phyloP scores from a whole-genome alignment of 805 yeast genomes.

The Pichia insulana region DNA sequence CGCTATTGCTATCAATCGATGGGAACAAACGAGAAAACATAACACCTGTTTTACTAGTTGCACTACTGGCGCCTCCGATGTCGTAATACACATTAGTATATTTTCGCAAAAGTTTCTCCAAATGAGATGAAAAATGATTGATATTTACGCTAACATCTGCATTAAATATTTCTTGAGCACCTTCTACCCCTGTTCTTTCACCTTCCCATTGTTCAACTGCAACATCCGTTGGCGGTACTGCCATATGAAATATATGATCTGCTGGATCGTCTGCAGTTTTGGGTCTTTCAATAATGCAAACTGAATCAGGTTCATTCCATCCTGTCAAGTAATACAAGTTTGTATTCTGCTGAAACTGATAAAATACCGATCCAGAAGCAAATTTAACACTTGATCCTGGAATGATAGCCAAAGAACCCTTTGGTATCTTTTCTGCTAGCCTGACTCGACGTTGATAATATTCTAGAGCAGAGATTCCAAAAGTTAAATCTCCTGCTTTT shows the following conservation, averaged over 20 bases:
- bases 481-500: slow-evolving; percentile 71
- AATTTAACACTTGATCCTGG: slow-evolving; percentile 66
- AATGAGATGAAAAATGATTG: slow-evolving; percentile 33
- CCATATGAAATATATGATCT: slow-evolving; percentile 49
- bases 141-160: slow-evolving; percentile 66
- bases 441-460: slow-evolving; percentile 62
- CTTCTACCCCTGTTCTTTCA: slow-evolving; percentile 75
- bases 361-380: slow-evolving; percentile 86
- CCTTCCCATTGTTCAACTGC: slow-evolving; percentile 93
- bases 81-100: slow-evolving; percentile 52
- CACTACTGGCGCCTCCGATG: slow-evolving; percentile 12
- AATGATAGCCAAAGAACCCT: slow-evolving; percentile 60
- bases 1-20: slow-evolving; percentile 10
- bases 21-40: slow-evolving; percentile 15
- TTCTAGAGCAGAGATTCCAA: slow-evolving; percentile 79
- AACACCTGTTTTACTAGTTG: slow-evolving; percentile 5
- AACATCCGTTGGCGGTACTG: slow-evolving; percentile 78
- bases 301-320: slow-evolving; percentile 83
- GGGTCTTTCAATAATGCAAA: slow-evolving; percentile 57
- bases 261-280: slow-evolving; percentile 43
- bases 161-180: slow-evolving; percentile 75
- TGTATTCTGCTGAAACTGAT: slow-evolving; percentile 87
- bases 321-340: slow-evolving; percentile 84
- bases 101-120: slow-evolving; percentile 39
- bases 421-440: slow-evolving; percentile 51